These are phyloP conservation scores for Phytophthora constricta DNA, from an alignment of 352 stramenopile species.

Conservation along the genomic window DNA sequence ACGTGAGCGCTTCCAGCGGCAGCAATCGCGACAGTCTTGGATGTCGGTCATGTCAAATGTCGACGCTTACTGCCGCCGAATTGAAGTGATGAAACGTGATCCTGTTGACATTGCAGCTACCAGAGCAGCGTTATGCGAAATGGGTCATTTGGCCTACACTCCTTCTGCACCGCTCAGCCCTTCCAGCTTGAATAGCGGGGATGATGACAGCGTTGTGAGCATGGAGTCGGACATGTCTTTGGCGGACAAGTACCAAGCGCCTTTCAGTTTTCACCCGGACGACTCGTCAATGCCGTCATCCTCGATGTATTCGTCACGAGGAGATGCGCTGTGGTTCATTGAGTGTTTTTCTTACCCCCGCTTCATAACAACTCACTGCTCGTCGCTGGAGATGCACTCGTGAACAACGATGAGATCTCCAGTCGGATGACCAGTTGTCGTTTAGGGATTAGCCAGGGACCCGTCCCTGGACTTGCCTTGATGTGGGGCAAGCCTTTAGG, in stretches of 20 bases:
- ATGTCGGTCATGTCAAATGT: slow-evolving; percentile 47
- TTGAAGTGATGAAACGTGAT: slow-evolving; percentile 48
- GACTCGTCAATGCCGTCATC: slow-evolving; percentile 31
- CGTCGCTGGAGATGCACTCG: slow-evolving; percentile 38
- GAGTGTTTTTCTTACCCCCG: slow-evolving; percentile 60
- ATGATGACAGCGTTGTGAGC: slow-evolving; percentile 12
- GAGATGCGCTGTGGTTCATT: slow-evolving; percentile 55
- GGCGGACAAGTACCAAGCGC: slow-evolving; percentile 15
- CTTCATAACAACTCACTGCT: slow-evolving; percentile 40
- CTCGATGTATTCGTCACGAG: slow-evolving; percentile 35
- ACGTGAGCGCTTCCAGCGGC: slow-evolving; percentile 33
- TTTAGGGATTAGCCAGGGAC: slow-evolving; percentile 12
- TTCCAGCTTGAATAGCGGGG: slow-evolving; percentile 19
- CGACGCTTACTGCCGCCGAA: slow-evolving; percentile 52
- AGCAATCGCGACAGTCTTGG: slow-evolving; percentile 43
- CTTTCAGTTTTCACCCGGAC: slow-evolving; percentile 24
- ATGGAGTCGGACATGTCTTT: slow-evolving; percentile 16
- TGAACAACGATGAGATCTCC: slow-evolving; percentile 37
- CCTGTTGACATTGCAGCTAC: slow-evolving; percentile 46
- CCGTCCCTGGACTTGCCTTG: slow-evolving; percentile 58
- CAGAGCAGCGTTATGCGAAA: slow-evolving; percentile 33
- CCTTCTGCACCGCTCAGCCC: slow-evolving; percentile 16
- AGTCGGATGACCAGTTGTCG: slow-evolving; percentile 24
- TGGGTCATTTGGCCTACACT: slow-evolving; percentile 20
- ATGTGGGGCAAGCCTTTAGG: slow-evolving; percentile 65